Percentiles rank a stretch among this genome's conserved stretches.
These are phyloP conservation scores for Takashimella tepidaria DNA, from an alignment of 1,284 basidiomycete genomes.

Conservation along the genomic window DNA sequence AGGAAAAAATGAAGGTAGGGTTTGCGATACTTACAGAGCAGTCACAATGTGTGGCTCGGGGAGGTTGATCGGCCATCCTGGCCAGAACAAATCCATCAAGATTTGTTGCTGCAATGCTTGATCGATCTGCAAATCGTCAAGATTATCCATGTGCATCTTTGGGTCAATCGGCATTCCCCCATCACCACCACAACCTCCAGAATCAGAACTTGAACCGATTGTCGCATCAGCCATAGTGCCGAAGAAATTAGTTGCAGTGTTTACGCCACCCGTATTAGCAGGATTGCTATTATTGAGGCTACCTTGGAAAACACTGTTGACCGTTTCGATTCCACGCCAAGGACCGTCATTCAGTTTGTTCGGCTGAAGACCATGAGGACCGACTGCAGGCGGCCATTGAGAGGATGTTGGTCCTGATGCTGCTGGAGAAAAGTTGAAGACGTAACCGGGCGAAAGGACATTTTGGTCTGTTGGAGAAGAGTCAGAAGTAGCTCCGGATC, in stretches of 20 bases:
- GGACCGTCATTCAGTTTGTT: conserved; percentile 14
- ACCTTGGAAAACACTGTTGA: conserved; percentile 5
- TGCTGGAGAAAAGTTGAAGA: conserved; percentile 41
- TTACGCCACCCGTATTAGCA: background rate
- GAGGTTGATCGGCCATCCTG: conserved; percentile 45
- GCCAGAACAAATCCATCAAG: conserved; percentile 45
- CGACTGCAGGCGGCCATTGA: conserved; percentile 6
- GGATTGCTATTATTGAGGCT: background rate
- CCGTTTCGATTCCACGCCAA: conserved; percentile 25
- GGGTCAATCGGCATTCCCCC: background rate
- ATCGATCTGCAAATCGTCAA: conserved; percentile 11
- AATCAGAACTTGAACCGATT: no score
- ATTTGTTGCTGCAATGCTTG: conserved; percentile 33
- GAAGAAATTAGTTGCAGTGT: background rate
- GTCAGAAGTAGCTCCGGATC: background rate
- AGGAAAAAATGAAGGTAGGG: background rate
- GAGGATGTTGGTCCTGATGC: conserved; percentile 9
- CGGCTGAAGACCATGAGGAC: conserved; percentile 9
- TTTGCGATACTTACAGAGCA: conserved; percentile 31
- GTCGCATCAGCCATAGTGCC: no score
- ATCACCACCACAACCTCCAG: background rate
- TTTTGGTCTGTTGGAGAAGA: conserved; percentile 6
- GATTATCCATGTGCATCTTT: conserved; percentile 12
- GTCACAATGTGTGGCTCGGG: conserved; percentile 46
- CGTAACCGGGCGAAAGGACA: conserved; percentile 31